phyloP scores from a whole-genome alignment of 345 rosid species.

The Cardamine resedifolia region DNA sequence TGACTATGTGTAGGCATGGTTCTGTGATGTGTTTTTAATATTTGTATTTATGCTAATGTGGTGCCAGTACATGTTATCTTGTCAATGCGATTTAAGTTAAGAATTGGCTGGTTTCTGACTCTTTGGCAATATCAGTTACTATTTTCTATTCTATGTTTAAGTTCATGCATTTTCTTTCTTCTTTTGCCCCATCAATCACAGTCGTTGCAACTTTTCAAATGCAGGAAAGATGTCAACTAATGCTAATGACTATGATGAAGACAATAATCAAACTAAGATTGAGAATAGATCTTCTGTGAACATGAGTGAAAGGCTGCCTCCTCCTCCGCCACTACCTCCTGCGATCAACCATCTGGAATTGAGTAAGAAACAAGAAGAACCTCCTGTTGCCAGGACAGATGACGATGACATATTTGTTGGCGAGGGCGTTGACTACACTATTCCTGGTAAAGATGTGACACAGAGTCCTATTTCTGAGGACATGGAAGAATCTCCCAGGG shows the following conservation, averaged over 20 bases:
- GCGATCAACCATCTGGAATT: constrained; percentile 49
- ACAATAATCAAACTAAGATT: constrained; percentile 49
- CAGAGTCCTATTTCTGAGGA: constrained; percentile 95
- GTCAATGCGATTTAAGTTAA: neutral
- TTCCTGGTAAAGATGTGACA: constrained; percentile 77
- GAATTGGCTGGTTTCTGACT: neutral
- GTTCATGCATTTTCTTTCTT: constrained; percentile 1
- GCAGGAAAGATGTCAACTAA: constrained; percentile 57
- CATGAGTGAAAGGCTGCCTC: constrained; percentile 52
- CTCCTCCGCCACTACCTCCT: constrained; percentile 79
- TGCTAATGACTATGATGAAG: constrained; percentile 58
- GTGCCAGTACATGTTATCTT: neutral
- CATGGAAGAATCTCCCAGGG: constrained; percentile 98
- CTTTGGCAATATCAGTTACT: neutral
- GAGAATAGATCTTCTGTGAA: constrained; percentile 43
- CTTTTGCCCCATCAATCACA: neutral
- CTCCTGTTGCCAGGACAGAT: constrained; percentile 58
- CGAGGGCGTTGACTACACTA: constrained; percentile 68
- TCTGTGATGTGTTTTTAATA: neutral
- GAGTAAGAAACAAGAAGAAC: constrained; percentile 58
- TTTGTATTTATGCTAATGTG: neutral
- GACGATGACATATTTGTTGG: constrained; percentile 93
- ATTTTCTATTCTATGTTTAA: neutral
- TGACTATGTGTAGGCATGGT: neutral
- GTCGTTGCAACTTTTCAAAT: constrained; percentile 2